These are phyloP conservation scores for Venturia oleaginea DNA, from an alignment of 2,329 filamentous ascomycete genomes.

Conservation along the genomic window DNA sequence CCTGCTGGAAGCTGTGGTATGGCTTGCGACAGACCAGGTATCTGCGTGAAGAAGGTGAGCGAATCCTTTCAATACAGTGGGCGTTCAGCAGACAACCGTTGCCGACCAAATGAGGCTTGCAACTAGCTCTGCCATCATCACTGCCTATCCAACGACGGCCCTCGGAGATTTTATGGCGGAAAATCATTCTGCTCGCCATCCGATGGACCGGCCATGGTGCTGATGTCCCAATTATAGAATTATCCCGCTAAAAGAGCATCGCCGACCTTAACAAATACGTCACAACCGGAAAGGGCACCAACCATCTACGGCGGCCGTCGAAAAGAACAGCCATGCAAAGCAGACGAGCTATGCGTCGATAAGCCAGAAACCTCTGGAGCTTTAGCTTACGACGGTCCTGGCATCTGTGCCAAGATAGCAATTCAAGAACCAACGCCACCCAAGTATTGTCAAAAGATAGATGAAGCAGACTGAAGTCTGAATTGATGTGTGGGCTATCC, in stretches of 20 bases:
- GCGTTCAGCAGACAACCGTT: neutral
- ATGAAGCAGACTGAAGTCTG: too few species aligned
- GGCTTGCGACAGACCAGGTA: conserved; percentile 24
- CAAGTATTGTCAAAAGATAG: too few species aligned
- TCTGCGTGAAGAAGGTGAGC: conserved; percentile 25
- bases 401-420: neutral
- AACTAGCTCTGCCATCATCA: neutral
- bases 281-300: neutral
- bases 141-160: neutral
- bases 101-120: neutral
- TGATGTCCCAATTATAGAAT: neutral
- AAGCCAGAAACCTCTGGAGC: neutral
- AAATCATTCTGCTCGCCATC: neutral
- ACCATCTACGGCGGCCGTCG: neutral
- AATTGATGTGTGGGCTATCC: too few species aligned
- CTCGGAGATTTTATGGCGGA: neutral
- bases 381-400: neutral
- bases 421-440: neutral
- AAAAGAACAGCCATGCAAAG: neutral
- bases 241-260: neutral
- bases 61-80: neutral
- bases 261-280: neutral
- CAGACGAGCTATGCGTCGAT: neutral
- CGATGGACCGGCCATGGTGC: too few species aligned
- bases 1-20: conserved; percentile 23